phyloP scores from a whole-genome alignment of 345 rosid genomes.

The Psidium guajava region DNA sequence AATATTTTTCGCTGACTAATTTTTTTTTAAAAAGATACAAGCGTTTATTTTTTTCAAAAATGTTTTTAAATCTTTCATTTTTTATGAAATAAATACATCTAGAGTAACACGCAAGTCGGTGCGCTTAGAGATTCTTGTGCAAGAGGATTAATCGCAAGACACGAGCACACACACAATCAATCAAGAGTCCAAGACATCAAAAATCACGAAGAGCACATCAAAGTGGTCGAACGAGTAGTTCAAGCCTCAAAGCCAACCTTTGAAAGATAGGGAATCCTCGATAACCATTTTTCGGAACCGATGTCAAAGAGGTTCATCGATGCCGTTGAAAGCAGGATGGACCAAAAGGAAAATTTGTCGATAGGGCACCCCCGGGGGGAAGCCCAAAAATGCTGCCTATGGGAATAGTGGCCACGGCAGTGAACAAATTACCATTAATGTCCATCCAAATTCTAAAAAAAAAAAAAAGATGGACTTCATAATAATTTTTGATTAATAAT shows the following conservation, averaged over 20 bases:
- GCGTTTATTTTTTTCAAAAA: too few species aligned
- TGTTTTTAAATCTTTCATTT: too few species aligned
- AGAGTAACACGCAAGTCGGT: not conserved
- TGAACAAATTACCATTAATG: accelerated
- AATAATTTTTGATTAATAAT: too few species aligned
- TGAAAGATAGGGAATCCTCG: not conserved
- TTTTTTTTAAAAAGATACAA: too few species aligned
- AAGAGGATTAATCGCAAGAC: accelerated
- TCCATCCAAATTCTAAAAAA: not conserved
- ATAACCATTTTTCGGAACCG: accelerated
- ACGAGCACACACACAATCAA: accelerated
- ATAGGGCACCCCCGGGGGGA: not conserved
- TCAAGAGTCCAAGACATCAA: not conserved
- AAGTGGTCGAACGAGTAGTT: accelerated
- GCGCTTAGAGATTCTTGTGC: accelerated
- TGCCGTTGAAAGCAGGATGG: accelerated
- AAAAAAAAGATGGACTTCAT: too few species aligned
- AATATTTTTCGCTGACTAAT: too few species aligned
- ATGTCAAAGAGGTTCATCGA: accelerated
- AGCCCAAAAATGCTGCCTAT: accelerated
- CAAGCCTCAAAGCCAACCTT: not conserved
- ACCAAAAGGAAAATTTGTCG: not conserved
- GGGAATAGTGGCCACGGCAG: not conserved
- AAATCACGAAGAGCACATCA: accelerated
- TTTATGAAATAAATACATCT: too few species aligned